Base-by-base conservation (phyloP, 371 early-diverging fungal genomes). In the Lichtheimia hyalospora region DNA sequence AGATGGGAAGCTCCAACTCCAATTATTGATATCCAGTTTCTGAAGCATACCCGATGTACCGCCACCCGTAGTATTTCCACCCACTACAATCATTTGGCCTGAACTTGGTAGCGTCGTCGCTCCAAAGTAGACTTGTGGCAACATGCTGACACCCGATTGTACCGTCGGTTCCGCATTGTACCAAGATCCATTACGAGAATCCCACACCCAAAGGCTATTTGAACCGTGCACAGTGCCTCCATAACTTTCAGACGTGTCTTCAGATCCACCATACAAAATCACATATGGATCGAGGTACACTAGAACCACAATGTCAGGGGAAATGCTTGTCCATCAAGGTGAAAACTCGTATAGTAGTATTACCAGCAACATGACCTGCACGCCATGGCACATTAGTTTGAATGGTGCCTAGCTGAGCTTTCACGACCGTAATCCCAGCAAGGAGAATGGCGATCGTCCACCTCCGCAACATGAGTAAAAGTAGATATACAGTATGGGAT, bases 311-410 rank as follows among this genome's bases (percentile, higher is more conserved):
- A 20, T 14, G 41, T 39, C 10, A 39, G n/a, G 49, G 15, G 7
- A 48, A 34, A 40, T 41, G 16, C 6, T 6, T 3, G 21, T 44
- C 13, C 34, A 18, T 13, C 1, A 44, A n/a, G n/a, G 44, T 18
- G 44, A 43, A 50, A 3, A 50, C 50, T n/a, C 23, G 12, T 51
- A 5, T 23, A 20, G 14, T 14, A 3, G 3, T 21, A 40, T 25
- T 66, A 80, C 81, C 77, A 62, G 81, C 67, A 53, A 70, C 77
- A 57, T 80, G 81, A 28, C 75, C 81, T n/a, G 77, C 77, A 70
- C 64, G 64, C 81, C 81, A 80, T 16, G 73, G 73, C 13, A 74
- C 71, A 21, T 68, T 62, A 39, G 75, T 68, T 46, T 71, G 61
- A 43, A 66, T 60, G 20, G 56, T 12, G 6, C 79, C 75, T 24